phyloP scores from a whole-genome alignment of 129 eudicot genomes.

The Pseudognaphalium luteoalbum region DNA sequence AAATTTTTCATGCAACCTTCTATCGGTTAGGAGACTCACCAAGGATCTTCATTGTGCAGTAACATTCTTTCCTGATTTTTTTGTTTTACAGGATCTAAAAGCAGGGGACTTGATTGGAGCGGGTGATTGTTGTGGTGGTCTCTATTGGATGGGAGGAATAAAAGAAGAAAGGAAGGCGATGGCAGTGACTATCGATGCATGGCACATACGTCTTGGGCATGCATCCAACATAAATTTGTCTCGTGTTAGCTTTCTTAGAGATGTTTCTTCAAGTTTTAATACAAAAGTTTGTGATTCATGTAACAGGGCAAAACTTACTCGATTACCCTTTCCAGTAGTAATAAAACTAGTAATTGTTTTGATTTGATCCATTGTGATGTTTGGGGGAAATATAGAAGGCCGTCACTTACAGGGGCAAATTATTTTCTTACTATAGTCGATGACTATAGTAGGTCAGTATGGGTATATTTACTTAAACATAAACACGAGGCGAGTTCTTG shows the following conservation, averaged over 20 bases:
- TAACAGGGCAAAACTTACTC: background rate
- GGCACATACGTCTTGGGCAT: background rate
- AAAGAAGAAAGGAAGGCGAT: background rate
- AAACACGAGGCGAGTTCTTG: background rate
- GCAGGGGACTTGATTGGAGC: background rate
- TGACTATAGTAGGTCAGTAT: background rate
- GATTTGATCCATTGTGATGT: background rate
- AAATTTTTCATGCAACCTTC: background rate
- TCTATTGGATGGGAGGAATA: background rate
- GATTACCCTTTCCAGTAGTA: background rate
- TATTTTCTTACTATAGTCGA: background rate
- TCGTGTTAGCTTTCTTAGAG: background rate
- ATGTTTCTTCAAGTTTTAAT: background rate
- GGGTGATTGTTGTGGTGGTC: background rate
- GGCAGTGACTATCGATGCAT: background rate
- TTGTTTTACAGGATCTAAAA: background rate
- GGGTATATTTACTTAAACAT: background rate
- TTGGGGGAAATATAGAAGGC: background rate
- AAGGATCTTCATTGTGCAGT: background rate
- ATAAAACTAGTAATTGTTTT: background rate
- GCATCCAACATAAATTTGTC: background rate
- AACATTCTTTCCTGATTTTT: background rate
- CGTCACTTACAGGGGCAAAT: background rate
- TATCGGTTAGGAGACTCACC: background rate
- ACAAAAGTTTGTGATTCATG: background rate